Base-by-base conservation (phyloP, 78 protist genomes). In the Dictyostelium capitatum region DNA sequence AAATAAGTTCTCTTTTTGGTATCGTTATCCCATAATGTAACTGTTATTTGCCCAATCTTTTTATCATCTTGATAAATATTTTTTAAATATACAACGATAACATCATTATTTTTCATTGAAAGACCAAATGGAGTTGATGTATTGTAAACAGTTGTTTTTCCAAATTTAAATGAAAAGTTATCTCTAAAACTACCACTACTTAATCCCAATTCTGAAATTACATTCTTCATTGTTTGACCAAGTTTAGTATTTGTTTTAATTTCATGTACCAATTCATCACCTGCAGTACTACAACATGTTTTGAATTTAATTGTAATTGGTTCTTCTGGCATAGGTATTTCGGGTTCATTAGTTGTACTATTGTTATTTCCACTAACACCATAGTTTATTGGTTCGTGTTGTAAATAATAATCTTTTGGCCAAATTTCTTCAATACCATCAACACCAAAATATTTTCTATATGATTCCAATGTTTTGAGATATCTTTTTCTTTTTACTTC, bases 81-180 rank as follows among this genome's bases (percentile, higher is more conserved):
- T 32, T 62, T 62, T 23, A 62, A 25, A 62, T 62, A 62, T 3
- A 62, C 28, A 23, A 62, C 5, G 12, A 62, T 62, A 25, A 62
- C 10, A 62, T 62, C 70, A 62, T 62, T 62, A 62, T 62, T 23
- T 11, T 3, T 11, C 6, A 62, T 25, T 62, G 70, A n/a, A 25
- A 62, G 14, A 25, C 70, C 70, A 25, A 23, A 62, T 62, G 70
- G 70, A 25, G 70, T 62, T 62, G 70, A 62, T 23, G 70, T 62
- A 62, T 32, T 62, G 28, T 62, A 62, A 11, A 62, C 70, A 62
- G 70, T 62, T 62, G 23, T 62, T 25, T 62, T 62, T 4, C 70
- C 70, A 62, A 62, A 62, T 25, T 62, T 62, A 25, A 62, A 62
- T 23, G 70, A 62, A 25, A 11, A 62, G 14, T 62, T 62, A 62